phyloP scores from a whole-genome alignment of 2,329 filamentous ascomycete species.

The Fusarium illudens region DNA sequence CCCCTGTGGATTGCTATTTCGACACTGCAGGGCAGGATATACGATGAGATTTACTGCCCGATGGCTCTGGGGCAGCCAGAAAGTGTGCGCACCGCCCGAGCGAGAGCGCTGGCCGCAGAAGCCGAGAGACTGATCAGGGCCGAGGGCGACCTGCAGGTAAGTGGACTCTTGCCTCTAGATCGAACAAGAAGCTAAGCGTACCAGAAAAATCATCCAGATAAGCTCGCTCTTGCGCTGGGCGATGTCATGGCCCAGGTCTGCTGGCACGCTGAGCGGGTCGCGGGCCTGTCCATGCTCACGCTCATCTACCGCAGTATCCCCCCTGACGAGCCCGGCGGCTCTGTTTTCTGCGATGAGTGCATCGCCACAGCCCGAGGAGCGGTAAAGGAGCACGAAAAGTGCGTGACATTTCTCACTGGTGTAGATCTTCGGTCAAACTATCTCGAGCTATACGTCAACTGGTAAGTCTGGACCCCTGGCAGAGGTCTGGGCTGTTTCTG shows the following conservation, averaged over 20 bases:
- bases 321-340: slow-evolving; percentile 4
- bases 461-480: neutral
- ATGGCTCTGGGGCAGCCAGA: slow-evolving; percentile 33
- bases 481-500: neutral
- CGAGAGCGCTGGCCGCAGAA: slow-evolving; percentile 27
- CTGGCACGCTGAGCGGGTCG: slow-evolving; percentile 27
- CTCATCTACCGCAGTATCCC: slow-evolving; percentile 41
- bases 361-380: slow-evolving; percentile 34
- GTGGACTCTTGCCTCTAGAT: neutral
- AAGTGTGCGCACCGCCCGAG: slow-evolving; percentile 24
- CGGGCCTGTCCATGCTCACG: slow-evolving; percentile 35
- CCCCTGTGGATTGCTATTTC: slow-evolving; percentile 29
- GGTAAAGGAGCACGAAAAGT: slow-evolving; percentile 16
- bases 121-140: neutral
- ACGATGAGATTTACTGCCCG: slow-evolving; percentile 42
- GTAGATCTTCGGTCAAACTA: neutral
- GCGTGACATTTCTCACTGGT: neutral
- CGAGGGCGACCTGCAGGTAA: neutral
- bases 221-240: neutral
- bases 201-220: neutral
- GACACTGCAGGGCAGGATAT: slow-evolving; percentile 35
- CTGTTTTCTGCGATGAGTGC: slow-evolving; percentile 35
- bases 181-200: too few relatives aligned
- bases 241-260: neutral
- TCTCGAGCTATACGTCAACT: slow-evolving; percentile 11